These are phyloP conservation scores for Fusarium chuoi DNA, from an alignment of 2,329 filamentous ascomycete genomes.

Conservation along the genomic window DNA sequence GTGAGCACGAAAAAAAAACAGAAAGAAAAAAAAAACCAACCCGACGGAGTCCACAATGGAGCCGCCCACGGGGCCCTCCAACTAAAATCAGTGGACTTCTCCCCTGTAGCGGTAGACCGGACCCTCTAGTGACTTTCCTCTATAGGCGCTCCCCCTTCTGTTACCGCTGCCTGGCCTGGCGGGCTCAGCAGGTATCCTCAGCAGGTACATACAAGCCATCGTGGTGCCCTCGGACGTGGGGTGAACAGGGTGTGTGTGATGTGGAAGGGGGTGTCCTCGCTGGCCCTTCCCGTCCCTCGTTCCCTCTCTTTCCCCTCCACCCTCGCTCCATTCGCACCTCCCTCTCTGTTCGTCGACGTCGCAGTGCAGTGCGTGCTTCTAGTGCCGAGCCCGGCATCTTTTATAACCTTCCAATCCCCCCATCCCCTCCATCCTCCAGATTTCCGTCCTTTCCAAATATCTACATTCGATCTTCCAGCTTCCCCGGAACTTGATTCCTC, in stretches of 20 bases:
- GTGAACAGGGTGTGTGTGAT: slow-evolving; percentile 14
- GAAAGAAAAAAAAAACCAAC: not conserved
- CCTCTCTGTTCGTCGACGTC: slow-evolving; percentile 32
- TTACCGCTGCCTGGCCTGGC: slow-evolving; percentile 37
- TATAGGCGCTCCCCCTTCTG: slow-evolving; percentile 36
- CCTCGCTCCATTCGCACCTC: slow-evolving; percentile 37
- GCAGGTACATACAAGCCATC: slow-evolving; percentile 30
- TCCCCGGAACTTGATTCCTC: slow-evolving; percentile 40
- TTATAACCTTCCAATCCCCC: slow-evolving; percentile 46
- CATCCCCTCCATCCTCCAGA: slow-evolving; percentile 44
- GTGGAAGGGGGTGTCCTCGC: not conserved
- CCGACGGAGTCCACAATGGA: slow-evolving; percentile 22
- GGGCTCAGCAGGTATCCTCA: slow-evolving; percentile 43
- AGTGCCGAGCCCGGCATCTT: slow-evolving; percentile 49
- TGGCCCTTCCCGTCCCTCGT: slow-evolving; percentile 36
- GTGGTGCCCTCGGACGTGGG: slow-evolving; percentile 29
- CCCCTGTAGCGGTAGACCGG: slow-evolving; percentile 33
- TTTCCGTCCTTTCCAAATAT: slow-evolving; percentile 40
- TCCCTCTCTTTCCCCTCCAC: slow-evolving; percentile 36
- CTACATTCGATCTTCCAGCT: slow-evolving; percentile 40
- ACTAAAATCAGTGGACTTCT: slow-evolving; percentile 21
- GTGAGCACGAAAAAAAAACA: not conserved
- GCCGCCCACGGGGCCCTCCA: slow-evolving; percentile 27
- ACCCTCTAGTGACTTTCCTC: slow-evolving; percentile 31
- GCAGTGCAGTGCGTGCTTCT: slow-evolving; percentile 38